Conservation (phyloP, 2,329 filamentous ascomycete species). For the Mycosphaerelloides madeirae region DNA sequence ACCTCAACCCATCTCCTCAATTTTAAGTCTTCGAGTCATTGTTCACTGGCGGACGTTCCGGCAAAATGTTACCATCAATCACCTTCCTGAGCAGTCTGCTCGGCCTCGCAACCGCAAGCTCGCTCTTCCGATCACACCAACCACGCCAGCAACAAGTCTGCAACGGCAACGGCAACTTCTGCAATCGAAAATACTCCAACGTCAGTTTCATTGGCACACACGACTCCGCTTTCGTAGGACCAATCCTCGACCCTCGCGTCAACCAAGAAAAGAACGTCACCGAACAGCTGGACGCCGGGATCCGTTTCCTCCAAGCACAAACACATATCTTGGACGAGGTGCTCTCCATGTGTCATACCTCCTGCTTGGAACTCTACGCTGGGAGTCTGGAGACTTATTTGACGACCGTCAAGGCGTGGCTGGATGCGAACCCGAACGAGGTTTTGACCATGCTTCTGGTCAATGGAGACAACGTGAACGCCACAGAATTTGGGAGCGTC, state of each 20-base stretch:
- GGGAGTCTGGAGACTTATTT: conserved; percentile 55
- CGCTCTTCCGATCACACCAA: neutral
- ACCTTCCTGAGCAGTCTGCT: no score
- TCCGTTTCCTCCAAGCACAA: conserved; percentile 61
- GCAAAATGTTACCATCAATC: no score
- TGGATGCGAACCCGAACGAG: conserved; percentile 67
- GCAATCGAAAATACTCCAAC: conserved; percentile 54
- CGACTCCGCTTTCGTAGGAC: conserved; percentile 60
- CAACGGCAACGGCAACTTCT: conserved; percentile 55
- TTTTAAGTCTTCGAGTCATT: no score
- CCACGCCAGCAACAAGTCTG: conserved; percentile 35
- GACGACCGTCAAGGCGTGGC: conserved; percentile 53
- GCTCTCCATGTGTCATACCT: conserved; percentile 61
- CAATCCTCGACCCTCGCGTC: conserved; percentile 6
- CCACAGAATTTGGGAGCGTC: conserved; percentile 37
- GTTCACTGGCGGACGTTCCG: no score
- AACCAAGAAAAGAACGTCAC: conserved; percentile 54
- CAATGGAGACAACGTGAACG: conserved; percentile 58
- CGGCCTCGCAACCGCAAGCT: no score
- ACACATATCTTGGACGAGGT: conserved; percentile 47
- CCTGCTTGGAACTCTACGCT: conserved; percentile 49
- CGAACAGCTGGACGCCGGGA: conserved; percentile 56
- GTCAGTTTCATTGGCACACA: conserved; percentile 59
- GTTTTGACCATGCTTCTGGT: conserved; percentile 80
- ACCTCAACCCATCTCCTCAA: no score